These are phyloP conservation scores for Xylaria sp. DNA, from an alignment of 2,329 filamentous ascomycete genomes.

Conservation along the genomic window DNA sequence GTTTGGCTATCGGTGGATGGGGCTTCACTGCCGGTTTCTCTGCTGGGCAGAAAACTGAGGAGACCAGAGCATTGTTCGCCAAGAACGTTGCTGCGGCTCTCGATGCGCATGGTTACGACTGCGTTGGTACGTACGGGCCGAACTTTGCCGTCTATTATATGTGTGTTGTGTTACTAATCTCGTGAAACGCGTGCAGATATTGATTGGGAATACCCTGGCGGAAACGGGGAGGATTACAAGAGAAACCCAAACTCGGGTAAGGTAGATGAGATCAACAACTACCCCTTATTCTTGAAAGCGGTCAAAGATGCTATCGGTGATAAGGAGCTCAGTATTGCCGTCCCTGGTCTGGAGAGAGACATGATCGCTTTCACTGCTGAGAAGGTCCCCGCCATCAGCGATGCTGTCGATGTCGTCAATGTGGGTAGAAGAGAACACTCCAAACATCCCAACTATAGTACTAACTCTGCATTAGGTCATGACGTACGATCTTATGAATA, in stretches of 20 bases:
- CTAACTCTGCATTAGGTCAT: constrained; percentile 53
- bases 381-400: constrained; percentile 68
- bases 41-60: constrained; percentile 63
- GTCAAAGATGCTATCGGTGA: constrained; percentile 68
- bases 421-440: constrained; percentile 40
- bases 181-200: constrained; percentile 55
- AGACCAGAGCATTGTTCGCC: constrained; percentile 68
- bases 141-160: neutral
- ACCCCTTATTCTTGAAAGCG: constrained; percentile 68
- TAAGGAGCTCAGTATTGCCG: constrained; percentile 74
- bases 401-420: constrained; percentile 74
- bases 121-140: constrained; percentile 63
- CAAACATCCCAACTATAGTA: neutral
- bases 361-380: constrained; percentile 73
- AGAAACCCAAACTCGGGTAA: constrained; percentile 69
- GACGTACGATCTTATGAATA: constrained; percentile 50
- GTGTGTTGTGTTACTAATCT: constrained; percentile 16
- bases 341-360: constrained; percentile 72
- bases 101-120: constrained; percentile 70
- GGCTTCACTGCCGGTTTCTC: constrained; percentile 74
- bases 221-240: constrained; percentile 78
- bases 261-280: constrained; percentile 70
- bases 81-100: constrained; percentile 73
- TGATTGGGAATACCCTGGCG: constrained; percentile 73
- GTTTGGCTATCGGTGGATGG: constrained; percentile 81